Conservation (phyloP, 495 filamentous ascomycete species). For the Viridothelium virens region DNA sequence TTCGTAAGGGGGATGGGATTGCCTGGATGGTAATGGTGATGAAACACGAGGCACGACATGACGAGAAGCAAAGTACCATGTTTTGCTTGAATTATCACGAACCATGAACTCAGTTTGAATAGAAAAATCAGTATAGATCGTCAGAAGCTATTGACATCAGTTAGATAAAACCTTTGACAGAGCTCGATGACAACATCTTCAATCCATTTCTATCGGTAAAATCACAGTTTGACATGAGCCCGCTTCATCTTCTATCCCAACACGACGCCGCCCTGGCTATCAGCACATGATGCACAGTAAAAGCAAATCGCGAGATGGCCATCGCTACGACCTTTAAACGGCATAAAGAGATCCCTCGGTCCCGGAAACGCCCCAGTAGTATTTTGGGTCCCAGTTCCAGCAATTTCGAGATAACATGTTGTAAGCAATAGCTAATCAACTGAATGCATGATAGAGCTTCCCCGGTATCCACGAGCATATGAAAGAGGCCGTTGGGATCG, state of each 20-base stretch:
- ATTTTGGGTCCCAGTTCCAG: not conserved
- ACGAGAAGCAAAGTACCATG: not conserved
- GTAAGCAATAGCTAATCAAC: not conserved
- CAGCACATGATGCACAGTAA: not conserved
- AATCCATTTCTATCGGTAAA: not conserved
- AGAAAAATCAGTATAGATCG: no score
- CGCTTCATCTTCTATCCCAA: not conserved
- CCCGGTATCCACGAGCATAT: not conserved
- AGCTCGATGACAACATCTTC: not conserved
- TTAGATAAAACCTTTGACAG: not conserved
- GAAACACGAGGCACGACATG: not conserved
- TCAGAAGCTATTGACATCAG: no score
- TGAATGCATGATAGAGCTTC: not conserved
- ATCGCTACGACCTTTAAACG: not conserved
- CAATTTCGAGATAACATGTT: not conserved
- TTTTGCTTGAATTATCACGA: no score
- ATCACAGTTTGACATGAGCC: not conserved
- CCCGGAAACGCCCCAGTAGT: not conserved
- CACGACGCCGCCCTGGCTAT: not conserved
- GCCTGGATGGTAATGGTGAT: not conserved
- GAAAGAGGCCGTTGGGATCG: not conserved
- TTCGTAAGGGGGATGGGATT: slow-evolving; percentile 65
- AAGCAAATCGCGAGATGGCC: not conserved
- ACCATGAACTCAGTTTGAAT: no score
- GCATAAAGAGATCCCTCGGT: not conserved